Evolutionary conservation across 768 basidiomycete species (phyloP).

Genomic region (Pholiota conissans): DNA sequence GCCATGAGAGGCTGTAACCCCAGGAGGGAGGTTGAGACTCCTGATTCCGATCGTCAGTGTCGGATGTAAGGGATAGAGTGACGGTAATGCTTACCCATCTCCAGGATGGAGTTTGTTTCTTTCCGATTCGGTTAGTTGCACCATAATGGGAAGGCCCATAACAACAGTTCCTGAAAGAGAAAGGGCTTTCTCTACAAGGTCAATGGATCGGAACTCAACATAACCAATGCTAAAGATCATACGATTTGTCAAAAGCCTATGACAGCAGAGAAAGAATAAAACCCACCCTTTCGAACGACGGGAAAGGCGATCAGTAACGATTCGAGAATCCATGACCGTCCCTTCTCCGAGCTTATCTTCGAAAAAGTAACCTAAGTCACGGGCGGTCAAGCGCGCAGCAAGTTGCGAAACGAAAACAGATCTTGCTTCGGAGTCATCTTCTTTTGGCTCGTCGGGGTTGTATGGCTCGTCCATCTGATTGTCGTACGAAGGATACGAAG

Average conservation of each 20-base stretch:
- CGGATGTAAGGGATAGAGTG: neutral
- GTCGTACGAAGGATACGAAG: constrained; percentile 56
- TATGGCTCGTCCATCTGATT: constrained; percentile 64
- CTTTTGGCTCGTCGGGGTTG: constrained; percentile 86
- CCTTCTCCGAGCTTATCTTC: constrained; percentile 95
- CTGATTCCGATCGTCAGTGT: constrained; percentile 33
- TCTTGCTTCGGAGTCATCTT: constrained; percentile 97
- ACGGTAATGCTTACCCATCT: constrained; percentile 57
- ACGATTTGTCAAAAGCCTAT: neutral
- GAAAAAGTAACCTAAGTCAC: constrained; percentile 98
- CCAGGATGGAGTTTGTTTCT: constrained; percentile 87
- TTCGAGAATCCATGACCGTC: constrained; percentile 91
- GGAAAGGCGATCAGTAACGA: constrained; percentile 94
- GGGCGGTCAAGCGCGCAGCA: constrained; percentile 92
- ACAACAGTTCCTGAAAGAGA: constrained; percentile 91
- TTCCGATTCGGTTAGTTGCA: constrained; percentile 97
- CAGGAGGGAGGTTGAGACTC: constrained; percentile 81
- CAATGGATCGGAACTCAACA: constrained; percentile 92
- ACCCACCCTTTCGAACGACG: constrained; percentile 96
- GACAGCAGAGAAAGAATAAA: neutral
- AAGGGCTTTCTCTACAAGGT: constrained; percentile 89
- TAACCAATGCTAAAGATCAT: constrained; percentile 80
- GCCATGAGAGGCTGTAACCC: constrained; percentile 77
- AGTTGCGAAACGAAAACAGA: constrained; percentile 99
- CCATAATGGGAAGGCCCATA: constrained; percentile 97